phyloP scores from a whole-genome alignment of 1,284 basidiomycete genomes.

The Moesziomyces antarcticus region DNA sequence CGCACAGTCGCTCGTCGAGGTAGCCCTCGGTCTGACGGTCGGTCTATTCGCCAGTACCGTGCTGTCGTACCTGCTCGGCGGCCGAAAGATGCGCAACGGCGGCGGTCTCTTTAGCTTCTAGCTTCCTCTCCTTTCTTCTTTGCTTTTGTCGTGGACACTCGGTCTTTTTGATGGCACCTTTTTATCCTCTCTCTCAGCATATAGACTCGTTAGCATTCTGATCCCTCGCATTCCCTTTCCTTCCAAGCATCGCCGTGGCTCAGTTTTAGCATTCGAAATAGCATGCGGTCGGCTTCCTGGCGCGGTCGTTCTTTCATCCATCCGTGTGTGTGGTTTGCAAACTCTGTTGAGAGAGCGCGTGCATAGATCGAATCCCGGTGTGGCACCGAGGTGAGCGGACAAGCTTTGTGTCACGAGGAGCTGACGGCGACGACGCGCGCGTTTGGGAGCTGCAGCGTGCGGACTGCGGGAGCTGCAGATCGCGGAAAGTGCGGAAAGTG shows the following conservation, averaged over 20 bases:
- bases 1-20: conserved; percentile 58
- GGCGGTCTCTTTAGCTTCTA: conserved; percentile 63
- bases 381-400: too few relatives aligned
- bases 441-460: too few relatives aligned
- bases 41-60: conserved; percentile 64
- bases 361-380: too few relatives aligned
- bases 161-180: background rate
- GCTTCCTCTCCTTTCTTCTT: background rate
- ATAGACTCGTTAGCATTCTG: conserved; percentile 1
- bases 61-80: conserved; percentile 58
- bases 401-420: too few relatives aligned
- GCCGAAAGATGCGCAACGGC: conserved; percentile 54
- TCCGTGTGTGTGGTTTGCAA: too few relatives aligned
- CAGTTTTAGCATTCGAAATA: background rate
- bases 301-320: too few relatives aligned
- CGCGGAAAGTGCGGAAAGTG: too few relatives aligned
- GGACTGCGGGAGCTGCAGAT: too few relatives aligned
- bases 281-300: too few relatives aligned
- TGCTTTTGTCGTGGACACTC: background rate
- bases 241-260: background rate
- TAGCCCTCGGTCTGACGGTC: conserved; percentile 64
- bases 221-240: background rate
- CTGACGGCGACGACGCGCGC: too few relatives aligned
- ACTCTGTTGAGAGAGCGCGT: too few relatives aligned
- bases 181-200: background rate